Percentiles rank a stretch among this genome's conserved stretches.
Conservation (phyloP, 2,329 filamentous ascomycete species). For the Fusarium staphyleae region DNA sequence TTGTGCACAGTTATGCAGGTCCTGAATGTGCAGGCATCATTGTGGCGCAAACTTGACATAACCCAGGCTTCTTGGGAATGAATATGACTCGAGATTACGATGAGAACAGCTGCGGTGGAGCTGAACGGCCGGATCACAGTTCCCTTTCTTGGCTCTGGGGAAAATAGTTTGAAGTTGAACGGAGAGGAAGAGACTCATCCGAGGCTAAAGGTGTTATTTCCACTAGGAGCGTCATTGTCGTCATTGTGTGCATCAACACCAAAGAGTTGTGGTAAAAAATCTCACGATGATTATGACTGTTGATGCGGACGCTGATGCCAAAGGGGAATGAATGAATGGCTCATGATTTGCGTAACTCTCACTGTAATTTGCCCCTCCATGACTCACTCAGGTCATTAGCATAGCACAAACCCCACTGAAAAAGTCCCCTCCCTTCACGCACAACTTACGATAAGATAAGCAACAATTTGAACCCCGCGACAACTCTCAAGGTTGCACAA, state of each 20-base stretch:
- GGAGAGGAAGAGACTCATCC: neutral
- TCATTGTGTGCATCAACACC: constrained; percentile 5
- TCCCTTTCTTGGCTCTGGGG: neutral
- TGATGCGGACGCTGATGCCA: neutral
- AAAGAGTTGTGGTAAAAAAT: neutral
- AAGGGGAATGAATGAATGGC: constrained; percentile 9
- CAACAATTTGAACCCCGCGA: constrained; percentile 32
- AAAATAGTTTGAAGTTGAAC: neutral
- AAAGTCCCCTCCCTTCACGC: constrained; percentile 7
- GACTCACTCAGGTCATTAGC: constrained; percentile 31
- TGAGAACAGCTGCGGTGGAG: constrained; percentile 8
- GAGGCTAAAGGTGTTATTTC: constrained; percentile 12
- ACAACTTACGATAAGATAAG: constrained; percentile 34
- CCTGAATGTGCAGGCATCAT: neutral
- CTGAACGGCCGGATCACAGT: neutral
- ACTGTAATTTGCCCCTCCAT: constrained; percentile 22
- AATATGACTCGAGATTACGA: constrained; percentile 14
- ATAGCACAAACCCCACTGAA: constrained; percentile 14
- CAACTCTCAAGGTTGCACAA: constrained; percentile 35
- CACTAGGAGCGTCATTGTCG: constrained; percentile 6
- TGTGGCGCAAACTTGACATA: constrained; percentile 6
- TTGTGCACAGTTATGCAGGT: neutral
- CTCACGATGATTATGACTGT: neutral
- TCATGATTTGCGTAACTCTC: constrained; percentile 19
- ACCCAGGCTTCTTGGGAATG: constrained; percentile 16